Evolutionary conservation across 2,329 filamentous ascomycete genomes (phyloP), one percentile per base, ranked within the genome.

Genomic region (Chaetomiaceae sp.): DNA sequence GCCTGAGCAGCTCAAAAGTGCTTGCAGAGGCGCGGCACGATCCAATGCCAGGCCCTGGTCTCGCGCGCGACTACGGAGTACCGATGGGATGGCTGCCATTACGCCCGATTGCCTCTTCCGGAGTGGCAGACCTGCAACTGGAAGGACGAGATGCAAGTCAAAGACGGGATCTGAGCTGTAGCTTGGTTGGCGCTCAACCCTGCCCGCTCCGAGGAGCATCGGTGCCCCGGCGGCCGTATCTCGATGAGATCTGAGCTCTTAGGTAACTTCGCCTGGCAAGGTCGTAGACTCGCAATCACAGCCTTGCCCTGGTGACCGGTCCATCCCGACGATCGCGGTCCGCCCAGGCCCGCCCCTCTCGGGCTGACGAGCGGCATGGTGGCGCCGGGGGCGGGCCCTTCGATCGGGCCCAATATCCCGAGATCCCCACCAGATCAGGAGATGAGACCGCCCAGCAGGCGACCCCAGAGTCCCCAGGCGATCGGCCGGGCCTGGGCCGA

Each of bases 21-120:
- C 27, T 44, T 57, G 61, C 60, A 61, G 61, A 55, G 61, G 56
- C 48, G 52, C 43, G 49, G 55, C 53, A 37, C 53, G 39, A 54
- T 54, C 60, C 59, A 63, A 63, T 63, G 57, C 51, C 36, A 39
- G 44, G 31, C 19, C 38, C 27, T 52, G 37, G 23, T 39, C 45
- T 60, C 49, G 60, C 60, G 57, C 61, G 58, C 61, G 59, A 56
- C 51, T 58, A 51, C 25, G 5, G 25, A 5, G 25, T 6, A 27
- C 42, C 20, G 34, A 40, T n/a, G 20, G 33, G 17, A 8, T 23
- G 15, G 20, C 27, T 25, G 29, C 15, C 27, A 50, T 12, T 39
- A 39, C 9, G 37, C 3, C 37, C 37, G 22, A 22, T 31, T 51
- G 39, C 39, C 39, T 14, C 17, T 17, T n/a, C 22, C 22, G 15